Evolutionary conservation across 2,329 filamentous ascomycete genomes (phyloP).

Genomic region (Cordyceps cateniannulata): DNA sequence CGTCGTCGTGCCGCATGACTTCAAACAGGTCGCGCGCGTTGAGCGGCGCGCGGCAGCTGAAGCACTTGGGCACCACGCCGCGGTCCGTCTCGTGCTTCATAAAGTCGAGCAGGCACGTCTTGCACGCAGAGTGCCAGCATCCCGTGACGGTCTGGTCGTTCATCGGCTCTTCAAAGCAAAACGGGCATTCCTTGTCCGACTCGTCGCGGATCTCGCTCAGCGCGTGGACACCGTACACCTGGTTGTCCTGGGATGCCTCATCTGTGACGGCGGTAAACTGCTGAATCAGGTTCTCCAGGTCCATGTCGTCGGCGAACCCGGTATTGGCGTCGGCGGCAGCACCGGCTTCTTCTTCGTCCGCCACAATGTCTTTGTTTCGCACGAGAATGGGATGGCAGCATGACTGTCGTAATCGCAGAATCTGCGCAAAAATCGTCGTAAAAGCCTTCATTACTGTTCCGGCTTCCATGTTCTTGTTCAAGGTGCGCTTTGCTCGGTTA

Average conservation of each 20-base stretch:
- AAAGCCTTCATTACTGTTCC: slow-evolving; percentile 93
- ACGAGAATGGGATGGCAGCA: slow-evolving; percentile 92
- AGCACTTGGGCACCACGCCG: slow-evolving; percentile 71
- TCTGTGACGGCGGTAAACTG: slow-evolving; percentile 69
- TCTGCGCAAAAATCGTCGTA: slow-evolving; percentile 95
- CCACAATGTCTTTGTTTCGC: slow-evolving; percentile 74
- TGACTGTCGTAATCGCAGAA: slow-evolving; percentile 82
- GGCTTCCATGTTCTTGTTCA: slow-evolving; percentile 79
- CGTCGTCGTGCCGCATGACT: slow-evolving; percentile 72
- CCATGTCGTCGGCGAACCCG: slow-evolving; percentile 91
- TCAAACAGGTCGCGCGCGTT: slow-evolving; percentile 84
- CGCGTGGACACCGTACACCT: slow-evolving; percentile 72
- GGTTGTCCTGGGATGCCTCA: slow-evolving; percentile 54
- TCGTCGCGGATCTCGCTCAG: slow-evolving; percentile 89
- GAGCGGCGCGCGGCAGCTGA: slow-evolving; percentile 81
- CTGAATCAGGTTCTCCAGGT: slow-evolving; percentile 77
- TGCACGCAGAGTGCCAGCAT: slow-evolving; percentile 97
- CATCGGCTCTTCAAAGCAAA: slow-evolving; percentile 95
- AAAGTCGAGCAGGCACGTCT: slow-evolving; percentile 82
- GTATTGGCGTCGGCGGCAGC: slow-evolving; percentile 67
- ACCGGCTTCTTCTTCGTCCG: slow-evolving; percentile 80
- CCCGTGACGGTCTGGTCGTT: slow-evolving; percentile 88
- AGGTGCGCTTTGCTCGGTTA: slow-evolving; percentile 72
- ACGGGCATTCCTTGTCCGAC: slow-evolving; percentile 81
- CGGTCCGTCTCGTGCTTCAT: slow-evolving; percentile 81